Conservation (phyloP, 345 rosid genomes). For the Hevea brasiliensis region DNA sequence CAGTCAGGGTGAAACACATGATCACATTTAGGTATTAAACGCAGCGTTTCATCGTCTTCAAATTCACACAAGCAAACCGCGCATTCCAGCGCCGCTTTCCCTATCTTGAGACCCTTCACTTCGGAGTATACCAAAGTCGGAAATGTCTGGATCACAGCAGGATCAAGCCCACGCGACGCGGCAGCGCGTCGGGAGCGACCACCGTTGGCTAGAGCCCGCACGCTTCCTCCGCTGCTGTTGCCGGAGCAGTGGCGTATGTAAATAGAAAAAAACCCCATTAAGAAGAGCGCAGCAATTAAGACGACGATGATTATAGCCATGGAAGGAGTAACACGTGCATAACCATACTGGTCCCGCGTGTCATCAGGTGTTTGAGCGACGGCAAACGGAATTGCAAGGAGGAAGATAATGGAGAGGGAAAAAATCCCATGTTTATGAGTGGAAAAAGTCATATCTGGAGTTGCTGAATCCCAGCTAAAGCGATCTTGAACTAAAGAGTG, state of each 20-base stretch:
- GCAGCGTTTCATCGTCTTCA: slow-evolving; percentile 91
- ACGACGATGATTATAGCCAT: slow-evolving; percentile 80
- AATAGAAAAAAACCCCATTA: slow-evolving; percentile 83
- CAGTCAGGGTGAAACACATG: slow-evolving; percentile 95
- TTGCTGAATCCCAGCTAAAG: background rate
- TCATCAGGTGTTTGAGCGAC: background rate
- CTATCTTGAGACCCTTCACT: slow-evolving; percentile 76
- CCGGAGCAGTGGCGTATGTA: slow-evolving; percentile 77
- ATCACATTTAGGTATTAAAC: slow-evolving; percentile 85
- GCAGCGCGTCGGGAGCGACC: slow-evolving; percentile 31
- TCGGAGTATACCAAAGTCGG: slow-evolving; percentile 81
- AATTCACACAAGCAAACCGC: slow-evolving; percentile 90
- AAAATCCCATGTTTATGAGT: background rate
- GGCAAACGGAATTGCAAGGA: background rate
- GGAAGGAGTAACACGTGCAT: slow-evolving; percentile 61
- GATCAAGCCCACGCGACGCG: slow-evolving; percentile 60
- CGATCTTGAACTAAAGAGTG: too few species aligned
- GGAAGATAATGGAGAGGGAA: slow-evolving; percentile 10
- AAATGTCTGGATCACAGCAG: slow-evolving; percentile 55
- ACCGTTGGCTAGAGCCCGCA: slow-evolving; percentile 8
- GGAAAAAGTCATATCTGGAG: background rate
- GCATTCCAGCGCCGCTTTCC: slow-evolving; percentile 85
- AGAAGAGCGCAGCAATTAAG: slow-evolving; percentile 67
- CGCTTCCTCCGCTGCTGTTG: slow-evolving; percentile 13
- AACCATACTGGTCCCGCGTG: slow-evolving; percentile 15